Percentiles rank a stretch among this genome's conserved stretches.
Conservation (phyloP, 768 basidiomycete genomes). For the Tricholoma matsutake region DNA sequence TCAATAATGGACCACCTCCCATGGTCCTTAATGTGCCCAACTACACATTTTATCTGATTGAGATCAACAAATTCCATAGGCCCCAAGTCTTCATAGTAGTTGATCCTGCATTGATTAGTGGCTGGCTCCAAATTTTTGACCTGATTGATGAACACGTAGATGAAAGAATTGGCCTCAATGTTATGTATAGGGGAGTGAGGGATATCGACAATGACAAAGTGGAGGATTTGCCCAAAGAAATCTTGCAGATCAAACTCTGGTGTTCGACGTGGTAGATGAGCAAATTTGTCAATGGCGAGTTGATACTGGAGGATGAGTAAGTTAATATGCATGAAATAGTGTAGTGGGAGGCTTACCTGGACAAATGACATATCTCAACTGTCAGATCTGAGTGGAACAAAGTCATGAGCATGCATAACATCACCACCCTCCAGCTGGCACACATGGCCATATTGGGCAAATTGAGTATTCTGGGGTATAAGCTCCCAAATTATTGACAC, state of each 20-base stretch:
- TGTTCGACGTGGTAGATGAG: slow-evolving; percentile 3
- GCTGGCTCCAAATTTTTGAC: background rate
- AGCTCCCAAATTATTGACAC: background rate
- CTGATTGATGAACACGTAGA: slow-evolving; percentile 22
- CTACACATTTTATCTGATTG: slow-evolving; percentile 23
- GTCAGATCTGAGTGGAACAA: slow-evolving; percentile 14
- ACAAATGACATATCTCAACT: slow-evolving; percentile 30
- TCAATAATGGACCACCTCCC: background rate
- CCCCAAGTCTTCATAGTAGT: slow-evolving; percentile 17
- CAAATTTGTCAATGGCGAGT: slow-evolving; percentile 26
- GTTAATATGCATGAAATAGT: background rate
- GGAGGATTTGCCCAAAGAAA: slow-evolving; percentile 29
- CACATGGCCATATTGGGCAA: slow-evolving; percentile 27
- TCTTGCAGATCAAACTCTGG: slow-evolving; percentile 13
- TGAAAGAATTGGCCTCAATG: slow-evolving; percentile 13
- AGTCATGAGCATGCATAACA: slow-evolving; percentile 17
- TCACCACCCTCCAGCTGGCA: slow-evolving; percentile 27
- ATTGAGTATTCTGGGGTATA: background rate
- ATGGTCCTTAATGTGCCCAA: slow-evolving; percentile 19
- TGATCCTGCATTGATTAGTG: slow-evolving; percentile 16
- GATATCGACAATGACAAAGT: slow-evolving; percentile 24
- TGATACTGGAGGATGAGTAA: slow-evolving; percentile 27
- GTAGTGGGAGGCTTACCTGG: slow-evolving; percentile 21
- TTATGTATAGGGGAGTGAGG: slow-evolving; percentile 11
- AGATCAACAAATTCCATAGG: slow-evolving; percentile 24